Percentiles rank a stretch among this genome's conserved stretches.
Conservation (phyloP, 495 filamentous ascomycete species). For the Endocarpon pusillum region DNA sequence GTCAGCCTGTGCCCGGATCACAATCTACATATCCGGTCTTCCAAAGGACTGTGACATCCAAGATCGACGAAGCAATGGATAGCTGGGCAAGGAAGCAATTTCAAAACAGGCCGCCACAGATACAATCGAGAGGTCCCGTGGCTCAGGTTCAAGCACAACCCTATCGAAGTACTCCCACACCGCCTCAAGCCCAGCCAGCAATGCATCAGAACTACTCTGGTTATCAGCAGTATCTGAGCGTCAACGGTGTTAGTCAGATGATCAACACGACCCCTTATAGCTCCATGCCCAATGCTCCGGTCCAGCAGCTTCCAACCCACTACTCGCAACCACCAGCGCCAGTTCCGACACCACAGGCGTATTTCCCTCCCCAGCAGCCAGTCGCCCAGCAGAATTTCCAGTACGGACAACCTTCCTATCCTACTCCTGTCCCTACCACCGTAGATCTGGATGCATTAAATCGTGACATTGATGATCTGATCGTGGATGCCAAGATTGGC, state of each 20-base stretch:
- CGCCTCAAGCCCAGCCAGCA: slow-evolving; percentile 8
- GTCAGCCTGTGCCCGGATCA: slow-evolving; percentile 84
- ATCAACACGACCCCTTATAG: too few species aligned
- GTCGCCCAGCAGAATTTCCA: slow-evolving; percentile 20
- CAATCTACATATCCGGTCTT: slow-evolving; percentile 80
- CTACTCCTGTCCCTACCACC: too few species aligned
- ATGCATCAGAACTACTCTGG: too few species aligned
- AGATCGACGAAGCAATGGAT: too few species aligned
- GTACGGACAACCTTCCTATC: too few species aligned
- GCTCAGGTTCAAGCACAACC: slow-evolving; percentile 13
- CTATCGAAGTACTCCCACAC: too few species aligned
- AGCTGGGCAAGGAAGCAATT: neutral
- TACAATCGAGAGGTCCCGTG: too few species aligned
- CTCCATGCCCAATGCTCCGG: too few species aligned
- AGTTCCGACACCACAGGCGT: too few species aligned
- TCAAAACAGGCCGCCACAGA: slow-evolving; percentile 7
- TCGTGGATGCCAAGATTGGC: slow-evolving; percentile 48
- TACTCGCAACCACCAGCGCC: slow-evolving; percentile 5
- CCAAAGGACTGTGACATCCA: slow-evolving; percentile 59
- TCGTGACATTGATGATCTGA: slow-evolving; percentile 62
- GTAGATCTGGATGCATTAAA: slow-evolving; percentile 52
- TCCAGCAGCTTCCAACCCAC: too few species aligned
- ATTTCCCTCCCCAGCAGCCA: slow-evolving; percentile 2
- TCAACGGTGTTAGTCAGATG: too few species aligned
- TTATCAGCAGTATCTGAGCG: too few species aligned